A percentile compares a stretch with the other conserved stretches of the same genome.
Evolutionary conservation across 768 basidiomycete species (phyloP).

Genomic region (Cytidiella melzeri): DNA sequence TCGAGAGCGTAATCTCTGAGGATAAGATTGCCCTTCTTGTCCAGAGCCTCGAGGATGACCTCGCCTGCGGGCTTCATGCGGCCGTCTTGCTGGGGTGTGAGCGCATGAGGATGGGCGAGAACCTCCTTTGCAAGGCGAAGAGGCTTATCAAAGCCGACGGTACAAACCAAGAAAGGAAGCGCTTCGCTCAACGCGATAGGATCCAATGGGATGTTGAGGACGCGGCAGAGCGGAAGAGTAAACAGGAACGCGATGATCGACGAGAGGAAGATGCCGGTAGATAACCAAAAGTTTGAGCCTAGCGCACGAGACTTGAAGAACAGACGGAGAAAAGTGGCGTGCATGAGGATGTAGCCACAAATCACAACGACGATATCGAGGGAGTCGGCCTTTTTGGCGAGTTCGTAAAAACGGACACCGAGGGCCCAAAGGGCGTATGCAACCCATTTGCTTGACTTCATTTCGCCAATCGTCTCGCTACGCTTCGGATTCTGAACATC

Average conservation of each 20-base stretch:
- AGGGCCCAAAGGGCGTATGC: conserved; percentile 78
- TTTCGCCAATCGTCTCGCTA: conserved; percentile 55
- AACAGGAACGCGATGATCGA: conserved; percentile 80
- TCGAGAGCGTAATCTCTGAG: conserved; percentile 92
- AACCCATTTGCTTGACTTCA: conserved; percentile 83
- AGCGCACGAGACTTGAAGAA: conserved; percentile 84
- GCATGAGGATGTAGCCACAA: conserved; percentile 93
- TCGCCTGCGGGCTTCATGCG: conserved; percentile 72
- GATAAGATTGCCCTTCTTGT: conserved; percentile 73
- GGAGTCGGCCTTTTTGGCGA: conserved; percentile 91
- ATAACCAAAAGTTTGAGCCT: conserved; percentile 69
- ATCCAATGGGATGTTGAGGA: conserved; percentile 82
- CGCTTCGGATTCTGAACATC: conserved; percentile 41
- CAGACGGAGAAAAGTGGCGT: conserved; percentile 87
- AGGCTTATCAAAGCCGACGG: conserved; percentile 97
- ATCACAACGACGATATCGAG: conserved; percentile 94
- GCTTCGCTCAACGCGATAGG: conserved; percentile 93
- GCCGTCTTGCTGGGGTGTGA: conserved; percentile 28
- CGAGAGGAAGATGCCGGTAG: conserved; percentile 72
- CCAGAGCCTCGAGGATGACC: conserved; percentile 80
- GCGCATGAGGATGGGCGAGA: conserved; percentile 68
- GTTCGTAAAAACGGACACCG: conserved; percentile 77
- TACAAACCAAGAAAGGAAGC: conserved; percentile 95
- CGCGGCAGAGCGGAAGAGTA: conserved; percentile 69
- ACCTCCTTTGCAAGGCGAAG: conserved; percentile 86